These are phyloP conservation scores for Acacia acuminata DNA, from an alignment of 306 rosid genomes.

Conservation along the genomic window DNA sequence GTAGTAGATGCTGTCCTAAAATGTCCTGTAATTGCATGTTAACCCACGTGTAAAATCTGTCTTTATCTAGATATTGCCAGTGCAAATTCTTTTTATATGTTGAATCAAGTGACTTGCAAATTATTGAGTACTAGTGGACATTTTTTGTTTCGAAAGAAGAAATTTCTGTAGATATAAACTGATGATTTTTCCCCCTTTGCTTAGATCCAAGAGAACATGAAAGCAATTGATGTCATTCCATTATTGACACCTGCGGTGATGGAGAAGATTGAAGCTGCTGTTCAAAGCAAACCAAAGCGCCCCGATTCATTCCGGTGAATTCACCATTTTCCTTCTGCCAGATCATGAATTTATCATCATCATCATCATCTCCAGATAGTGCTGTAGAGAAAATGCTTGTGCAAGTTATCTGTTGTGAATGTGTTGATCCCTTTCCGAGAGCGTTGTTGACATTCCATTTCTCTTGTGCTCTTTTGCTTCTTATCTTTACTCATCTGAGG, in stretches of 20 bases:
- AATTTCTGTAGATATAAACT: background rate
- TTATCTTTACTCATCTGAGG: background rate
- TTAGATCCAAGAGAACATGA: conserved; percentile 97
- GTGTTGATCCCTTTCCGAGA: background rate
- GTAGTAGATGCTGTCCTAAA: background rate
- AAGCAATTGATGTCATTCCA: conserved; percentile 82
- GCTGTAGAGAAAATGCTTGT: conserved; percentile 18
- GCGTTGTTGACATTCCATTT: background rate
- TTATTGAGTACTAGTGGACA: background rate
- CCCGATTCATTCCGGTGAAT: conserved; percentile 75
- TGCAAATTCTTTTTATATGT: background rate
- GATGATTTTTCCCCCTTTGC: background rate
- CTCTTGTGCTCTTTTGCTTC: background rate
- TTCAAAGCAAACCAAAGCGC: conserved; percentile 95
- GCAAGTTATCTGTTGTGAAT: conserved; percentile 12
- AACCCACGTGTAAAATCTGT: background rate
- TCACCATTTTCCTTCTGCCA: conserved; percentile 9
- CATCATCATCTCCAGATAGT: conserved; percentile 10
- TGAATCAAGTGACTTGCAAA: background rate
- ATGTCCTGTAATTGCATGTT: background rate
- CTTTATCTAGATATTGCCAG: background rate
- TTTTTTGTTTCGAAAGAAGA: background rate
- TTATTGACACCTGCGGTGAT: conserved; percentile 82
- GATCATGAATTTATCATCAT: conserved; percentile 26
- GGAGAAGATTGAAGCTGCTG: conserved; percentile 90